Base-by-base conservation (phyloP, 176 grass and related monocot species). In the Puccinellia tenuiflora region DNA sequence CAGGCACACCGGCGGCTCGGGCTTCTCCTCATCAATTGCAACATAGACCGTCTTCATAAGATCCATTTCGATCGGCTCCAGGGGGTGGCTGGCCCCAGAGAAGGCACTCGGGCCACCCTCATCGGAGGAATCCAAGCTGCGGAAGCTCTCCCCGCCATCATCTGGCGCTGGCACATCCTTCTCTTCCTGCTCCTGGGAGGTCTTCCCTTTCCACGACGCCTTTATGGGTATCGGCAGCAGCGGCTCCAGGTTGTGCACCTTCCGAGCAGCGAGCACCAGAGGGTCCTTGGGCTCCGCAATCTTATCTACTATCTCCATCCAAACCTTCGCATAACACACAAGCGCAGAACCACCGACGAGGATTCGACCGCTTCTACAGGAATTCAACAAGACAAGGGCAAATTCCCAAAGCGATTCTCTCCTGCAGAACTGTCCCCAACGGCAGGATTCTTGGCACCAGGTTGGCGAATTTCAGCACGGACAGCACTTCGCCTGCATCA, bases 41-140 rank as follows among this genome's bases (percentile, higher is more conserved):
- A 98, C 95, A 53, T 94, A 98, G 12, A 95, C 95, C 7, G 92
- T 93, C 82, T 93, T 98, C 88, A 98, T 91, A 33, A 91, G 88
- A 67, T 98, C 95, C 88, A 94, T 93, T 75, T 98, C 95, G 63
- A 93, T 80, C 7, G 95, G 95, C 75, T 98, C 95, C 20, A 62
- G 87, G 25, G 95, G 95, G 55, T 98, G 95, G 67, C 88, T 98
- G 38, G 88, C 92, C 21, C 95, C 95, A 14, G 88, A 91, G 90
- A 98, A 98, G 43, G 95, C 91, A 68, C 85, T 90, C 13, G 86
- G 78, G 33, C 60, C 85, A 20, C 92, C 92, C 62, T 92, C 95
- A 28, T 95, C 95, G 1, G 75, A 93, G 29, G 92, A 98, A 60
- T 90, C 90, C 33, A 90, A 29, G 81, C 92, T 98, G 51, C 80